Evolutionary conservation across 768 basidiomycete species (phyloP).

Genomic region (Pleurotus cornucopiae): DNA sequence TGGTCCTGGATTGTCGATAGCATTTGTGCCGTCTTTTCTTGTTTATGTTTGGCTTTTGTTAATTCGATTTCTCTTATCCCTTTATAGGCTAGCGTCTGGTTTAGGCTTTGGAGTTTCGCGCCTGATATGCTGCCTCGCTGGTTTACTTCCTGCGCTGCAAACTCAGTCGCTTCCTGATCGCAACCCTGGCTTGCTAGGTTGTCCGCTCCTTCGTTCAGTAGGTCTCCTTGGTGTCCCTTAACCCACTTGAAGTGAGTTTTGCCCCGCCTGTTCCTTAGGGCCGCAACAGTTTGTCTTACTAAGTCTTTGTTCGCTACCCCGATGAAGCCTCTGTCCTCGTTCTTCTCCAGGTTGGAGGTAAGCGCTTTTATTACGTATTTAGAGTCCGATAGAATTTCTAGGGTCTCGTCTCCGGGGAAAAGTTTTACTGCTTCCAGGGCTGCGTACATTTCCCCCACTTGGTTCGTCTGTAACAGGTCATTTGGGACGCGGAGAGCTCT

Average conservation of each 20-base stretch:
- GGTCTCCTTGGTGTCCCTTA: conserved; percentile 18
- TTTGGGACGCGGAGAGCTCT: conserved; percentile 8
- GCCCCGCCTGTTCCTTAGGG: conserved; percentile 11
- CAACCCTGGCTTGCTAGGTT: conserved; percentile 15
- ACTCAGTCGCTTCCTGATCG: background rate
- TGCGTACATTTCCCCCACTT: conserved; percentile 15
- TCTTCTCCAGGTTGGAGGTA: conserved; percentile 12
- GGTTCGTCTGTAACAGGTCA: conserved; percentile 16
- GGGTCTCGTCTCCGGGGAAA: background rate
- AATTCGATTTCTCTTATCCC: conserved; percentile 6
- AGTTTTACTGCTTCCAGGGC: conserved; percentile 7
- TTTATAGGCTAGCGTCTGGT: conserved; percentile 14
- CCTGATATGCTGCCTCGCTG: conserved; percentile 1
- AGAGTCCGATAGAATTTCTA: conserved; percentile 20
- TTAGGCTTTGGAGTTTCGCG: conserved; percentile 13
- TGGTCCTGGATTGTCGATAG: conserved; percentile 6
- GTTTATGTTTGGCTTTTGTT: background rate
- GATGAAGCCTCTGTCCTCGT: conserved; percentile 26
- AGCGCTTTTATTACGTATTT: conserved; percentile 17
- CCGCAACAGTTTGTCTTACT: conserved; percentile 1
- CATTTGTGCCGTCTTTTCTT: background rate
- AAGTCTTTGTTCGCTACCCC: conserved; percentile 12
- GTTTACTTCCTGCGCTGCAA: background rate
- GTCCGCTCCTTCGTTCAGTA: conserved; percentile 20
- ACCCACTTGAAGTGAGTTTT: conserved; percentile 19